phyloP scores from a whole-genome alignment of 768 basidiomycete genomes.

The Dentipellis sp. region DNA sequence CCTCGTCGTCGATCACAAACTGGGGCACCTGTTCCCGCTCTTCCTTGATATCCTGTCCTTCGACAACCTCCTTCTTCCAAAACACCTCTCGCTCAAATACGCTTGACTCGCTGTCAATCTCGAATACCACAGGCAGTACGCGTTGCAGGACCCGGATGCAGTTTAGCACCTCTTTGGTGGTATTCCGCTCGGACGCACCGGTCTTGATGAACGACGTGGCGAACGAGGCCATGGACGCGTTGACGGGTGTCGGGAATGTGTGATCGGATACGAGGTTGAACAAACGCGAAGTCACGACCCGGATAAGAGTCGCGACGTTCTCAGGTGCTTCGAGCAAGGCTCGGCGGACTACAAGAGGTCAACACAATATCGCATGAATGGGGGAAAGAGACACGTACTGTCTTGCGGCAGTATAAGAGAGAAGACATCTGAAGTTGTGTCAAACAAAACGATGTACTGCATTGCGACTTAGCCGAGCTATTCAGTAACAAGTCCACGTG shows the following conservation, averaged over 20 bases:
- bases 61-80: slow-evolving; percentile 52
- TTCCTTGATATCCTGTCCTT: slow-evolving; percentile 19
- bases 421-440: slow-evolving; percentile 86
- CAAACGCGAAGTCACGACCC: slow-evolving; percentile 55
- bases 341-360: slow-evolving; percentile 53
- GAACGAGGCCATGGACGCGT: slow-evolving; percentile 50
- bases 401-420: slow-evolving; percentile 36
- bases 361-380: neutral
- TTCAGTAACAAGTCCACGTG: neutral
- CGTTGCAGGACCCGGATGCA: slow-evolving; percentile 87
- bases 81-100: slow-evolving; percentile 71
- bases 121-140: slow-evolving; percentile 85
- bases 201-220: slow-evolving; percentile 64
- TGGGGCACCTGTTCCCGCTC: slow-evolving; percentile 34
- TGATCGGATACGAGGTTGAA: slow-evolving; percentile 73
- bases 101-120: slow-evolving; percentile 62
- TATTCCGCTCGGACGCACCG: slow-evolving; percentile 44
- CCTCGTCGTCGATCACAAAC: slow-evolving; percentile 88
- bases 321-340: slow-evolving; percentile 76
- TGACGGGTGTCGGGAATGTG: slow-evolving; percentile 52
- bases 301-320: slow-evolving; percentile 78
- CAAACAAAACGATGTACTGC: slow-evolving; percentile 79
- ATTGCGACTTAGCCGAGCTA: neutral
- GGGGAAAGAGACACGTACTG: neutral
- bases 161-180: slow-evolving; percentile 84